phyloP scores from a whole-genome alignment of 768 basidiomycete genomes.

The Pleurotus tuber-regium region DNA sequence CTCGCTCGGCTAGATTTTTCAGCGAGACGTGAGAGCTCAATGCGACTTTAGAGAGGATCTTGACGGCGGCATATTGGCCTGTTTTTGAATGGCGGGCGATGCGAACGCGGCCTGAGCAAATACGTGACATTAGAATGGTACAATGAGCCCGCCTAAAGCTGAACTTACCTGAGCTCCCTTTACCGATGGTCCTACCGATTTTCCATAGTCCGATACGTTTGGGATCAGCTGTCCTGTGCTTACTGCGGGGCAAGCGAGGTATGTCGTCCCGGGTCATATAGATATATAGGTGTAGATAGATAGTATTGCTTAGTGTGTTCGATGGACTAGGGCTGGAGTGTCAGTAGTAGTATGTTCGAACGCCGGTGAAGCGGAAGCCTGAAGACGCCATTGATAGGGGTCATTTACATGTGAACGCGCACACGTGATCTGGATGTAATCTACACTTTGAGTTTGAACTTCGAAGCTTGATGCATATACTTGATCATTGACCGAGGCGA shows the following conservation, averaged over 20 bases:
- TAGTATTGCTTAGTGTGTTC: conserved; percentile 5
- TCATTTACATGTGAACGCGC: too few species aligned
- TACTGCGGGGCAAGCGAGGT: conserved; percentile 24
- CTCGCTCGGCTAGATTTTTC: conserved; percentile 64
- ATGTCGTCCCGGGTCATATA: conserved; percentile 26
- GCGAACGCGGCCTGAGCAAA: conserved; percentile 73
- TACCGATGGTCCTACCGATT: conserved; percentile 80
- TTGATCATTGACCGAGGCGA: too few species aligned
- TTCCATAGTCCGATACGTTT: conserved; percentile 82
- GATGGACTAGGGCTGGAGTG: too few species aligned
- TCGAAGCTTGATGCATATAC: too few species aligned
- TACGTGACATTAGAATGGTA: not conserved
- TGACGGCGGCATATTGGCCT: conserved; percentile 88
- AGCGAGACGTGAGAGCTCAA: conserved; percentile 67
- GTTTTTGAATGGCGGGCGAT: conserved; percentile 87
- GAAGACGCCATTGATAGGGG: too few species aligned
- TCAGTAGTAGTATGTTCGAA: too few species aligned
- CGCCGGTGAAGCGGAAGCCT: too few species aligned
- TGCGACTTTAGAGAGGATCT: conserved; percentile 84
- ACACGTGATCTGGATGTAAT: too few species aligned
- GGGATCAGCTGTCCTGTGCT: conserved; percentile 38
- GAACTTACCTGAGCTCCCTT: conserved; percentile 69
- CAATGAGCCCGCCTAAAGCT: not conserved
- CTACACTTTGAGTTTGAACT: too few species aligned
- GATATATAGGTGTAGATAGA: conserved; percentile 6